Evolutionary conservation across 2,329 filamentous ascomycete species (phyloP).

Genomic region (Bipolaris cookei): DNA sequence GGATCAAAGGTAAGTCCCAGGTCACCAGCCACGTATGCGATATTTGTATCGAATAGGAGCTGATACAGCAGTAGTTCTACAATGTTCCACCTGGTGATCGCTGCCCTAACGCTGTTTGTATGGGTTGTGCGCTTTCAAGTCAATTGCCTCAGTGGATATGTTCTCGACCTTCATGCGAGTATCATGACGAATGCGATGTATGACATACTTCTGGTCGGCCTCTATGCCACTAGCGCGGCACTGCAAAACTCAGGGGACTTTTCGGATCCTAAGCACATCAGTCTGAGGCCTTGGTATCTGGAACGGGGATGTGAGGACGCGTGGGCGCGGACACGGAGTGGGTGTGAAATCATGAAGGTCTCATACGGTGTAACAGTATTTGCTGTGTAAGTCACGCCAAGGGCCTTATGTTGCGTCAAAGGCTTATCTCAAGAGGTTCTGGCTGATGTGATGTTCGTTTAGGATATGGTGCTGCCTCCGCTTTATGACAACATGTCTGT

Average conservation of each 20-base stretch:
- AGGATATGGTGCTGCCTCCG: slow-evolving; percentile 23
- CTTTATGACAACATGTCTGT: slow-evolving; percentile 21
- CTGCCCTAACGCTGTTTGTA: slow-evolving; percentile 16
- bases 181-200: slow-evolving; percentile 23
- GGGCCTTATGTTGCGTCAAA: not conserved
- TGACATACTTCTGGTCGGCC: slow-evolving; percentile 21
- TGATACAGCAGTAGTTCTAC: slow-evolving; percentile 13
- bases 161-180: slow-evolving; percentile 14
- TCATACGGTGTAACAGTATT: slow-evolving; percentile 18
- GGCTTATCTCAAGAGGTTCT: not conserved
- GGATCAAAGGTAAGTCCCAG: slow-evolving; percentile 21
- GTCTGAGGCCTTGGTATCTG: slow-evolving; percentile 28
- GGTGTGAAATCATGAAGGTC: slow-evolving; percentile 12
- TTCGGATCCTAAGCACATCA: slow-evolving; percentile 21
- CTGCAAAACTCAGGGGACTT: slow-evolving; percentile 22
- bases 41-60: not conserved
- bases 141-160: slow-evolving; percentile 7
- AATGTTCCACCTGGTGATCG: slow-evolving; percentile 16
- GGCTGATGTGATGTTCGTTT: not conserved
- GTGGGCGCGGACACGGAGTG: not conserved
- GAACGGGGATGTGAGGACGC: slow-evolving; percentile 18
- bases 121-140: slow-evolving; percentile 23
- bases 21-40: not conserved
- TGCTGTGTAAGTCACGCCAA: slow-evolving; percentile 18
- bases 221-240: slow-evolving; percentile 23